phyloP scores from a whole-genome alignment of 345 rosid genomes.

The Linum usitatissimum region DNA sequence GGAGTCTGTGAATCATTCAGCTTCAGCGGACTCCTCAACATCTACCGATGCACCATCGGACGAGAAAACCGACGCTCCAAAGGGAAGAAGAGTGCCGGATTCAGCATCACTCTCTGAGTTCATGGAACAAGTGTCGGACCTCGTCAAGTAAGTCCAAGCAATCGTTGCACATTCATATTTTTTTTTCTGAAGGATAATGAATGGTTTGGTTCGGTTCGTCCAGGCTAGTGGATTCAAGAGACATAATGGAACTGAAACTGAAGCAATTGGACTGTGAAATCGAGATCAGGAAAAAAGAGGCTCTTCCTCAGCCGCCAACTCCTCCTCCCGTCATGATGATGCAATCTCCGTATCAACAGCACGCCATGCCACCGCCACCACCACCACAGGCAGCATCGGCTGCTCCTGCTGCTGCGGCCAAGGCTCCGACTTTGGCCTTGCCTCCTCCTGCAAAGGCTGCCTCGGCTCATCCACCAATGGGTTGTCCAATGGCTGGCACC shows the following conservation, averaged over 20 bases:
- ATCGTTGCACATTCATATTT: background rate
- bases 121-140: slow-evolving; percentile 76
- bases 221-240: slow-evolving; percentile 94
- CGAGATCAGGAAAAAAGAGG: slow-evolving; percentile 74
- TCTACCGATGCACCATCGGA: background rate
- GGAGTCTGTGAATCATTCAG: background rate
- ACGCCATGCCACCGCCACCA: slow-evolving; percentile 28
- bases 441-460: slow-evolving; percentile 36
- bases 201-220: background rate
- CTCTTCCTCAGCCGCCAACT: slow-evolving; percentile 47
- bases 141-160: slow-evolving; percentile 53
- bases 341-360: slow-evolving; percentile 35
- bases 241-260: slow-evolving; percentile 71
- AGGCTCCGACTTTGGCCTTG: slow-evolving; percentile 31
- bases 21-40: background rate
- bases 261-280: slow-evolving; percentile 81
- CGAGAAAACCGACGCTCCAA: background rate
- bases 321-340: slow-evolving; percentile 30
- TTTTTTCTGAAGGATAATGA: slow-evolving; percentile 3
- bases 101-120: slow-evolving; percentile 15
- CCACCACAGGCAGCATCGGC: slow-evolving; percentile 42
- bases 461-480: slow-evolving; percentile 30
- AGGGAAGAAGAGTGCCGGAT: background rate
- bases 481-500: slow-evolving; percentile 97
- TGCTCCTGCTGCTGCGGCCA: slow-evolving; percentile 24